Conservation (phyloP, 2,329 filamentous ascomycete genomes). For the Trichoderma sp. region DNA sequence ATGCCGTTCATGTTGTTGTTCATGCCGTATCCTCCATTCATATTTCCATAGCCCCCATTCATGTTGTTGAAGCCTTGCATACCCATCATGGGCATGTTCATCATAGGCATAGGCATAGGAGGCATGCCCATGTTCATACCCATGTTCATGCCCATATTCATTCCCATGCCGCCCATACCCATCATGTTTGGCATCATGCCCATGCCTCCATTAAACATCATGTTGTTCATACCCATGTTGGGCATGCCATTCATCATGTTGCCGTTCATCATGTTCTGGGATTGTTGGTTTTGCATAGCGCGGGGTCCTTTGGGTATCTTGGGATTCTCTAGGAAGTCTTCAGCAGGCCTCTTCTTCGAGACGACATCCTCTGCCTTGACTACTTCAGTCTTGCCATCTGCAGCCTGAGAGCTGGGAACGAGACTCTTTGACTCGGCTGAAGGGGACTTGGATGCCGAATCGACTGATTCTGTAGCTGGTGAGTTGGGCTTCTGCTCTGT, state of each 20-base stretch:
- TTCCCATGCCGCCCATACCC: conserved; percentile 33
- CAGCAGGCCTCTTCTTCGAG: conserved; percentile 79
- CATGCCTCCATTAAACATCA: conserved; percentile 38
- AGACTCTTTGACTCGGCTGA: conserved; percentile 32
- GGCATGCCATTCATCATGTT: conserved; percentile 48
- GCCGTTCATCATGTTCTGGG: conserved; percentile 43
- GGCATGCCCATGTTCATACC: conserved; percentile 33
- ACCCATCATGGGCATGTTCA: conserved; percentile 31
- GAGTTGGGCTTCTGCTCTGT: conserved; percentile 38
- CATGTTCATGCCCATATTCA: conserved; percentile 28
- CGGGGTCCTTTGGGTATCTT: conserved; percentile 65
- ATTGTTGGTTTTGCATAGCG: conserved; percentile 59
- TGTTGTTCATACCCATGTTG: conserved; percentile 38
- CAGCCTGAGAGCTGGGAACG: conserved; percentile 33
- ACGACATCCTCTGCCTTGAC: conserved; percentile 35
- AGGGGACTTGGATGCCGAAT: conserved; percentile 28
- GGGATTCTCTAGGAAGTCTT: conserved; percentile 65
- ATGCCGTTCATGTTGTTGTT: conserved; percentile 33
- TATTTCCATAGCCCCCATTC: conserved; percentile 34
- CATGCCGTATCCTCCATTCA: conserved; percentile 35
- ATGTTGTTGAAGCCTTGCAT: conserved; percentile 29
- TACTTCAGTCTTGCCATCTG: conserved; percentile 37
- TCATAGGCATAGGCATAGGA: conserved; percentile 29
- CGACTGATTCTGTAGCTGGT: conserved; percentile 27
- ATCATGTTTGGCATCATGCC: conserved; percentile 38